Base-by-base conservation (phyloP, 2,329 filamentous ascomycete species). In the Calonectria multiphialidica region DNA sequence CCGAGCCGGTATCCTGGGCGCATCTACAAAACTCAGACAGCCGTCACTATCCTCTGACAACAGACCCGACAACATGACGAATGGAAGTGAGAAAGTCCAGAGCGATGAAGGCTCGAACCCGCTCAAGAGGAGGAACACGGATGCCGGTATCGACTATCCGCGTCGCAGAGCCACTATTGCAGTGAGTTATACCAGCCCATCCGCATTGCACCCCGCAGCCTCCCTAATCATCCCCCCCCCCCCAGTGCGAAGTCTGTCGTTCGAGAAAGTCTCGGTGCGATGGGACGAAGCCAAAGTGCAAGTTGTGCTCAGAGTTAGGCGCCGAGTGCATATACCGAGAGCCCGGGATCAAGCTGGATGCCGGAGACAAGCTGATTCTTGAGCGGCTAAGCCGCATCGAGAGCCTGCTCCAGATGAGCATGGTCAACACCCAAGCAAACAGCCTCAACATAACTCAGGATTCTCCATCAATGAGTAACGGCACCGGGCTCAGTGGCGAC, bases 301-400 rank as follows among this genome's bases (percentile, higher is more conserved):
- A 95, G 82, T 91, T 97, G 42, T 97, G 94, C 84, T 92, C 93
- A 12, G 94, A 96, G 81, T 87, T 96, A 47, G 93, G 94, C 67
- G 94, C 94, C 53, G 93, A 96, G 74, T 97, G 94, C 83, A 89
- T 96, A 75, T 97, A 97, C 82, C 90, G 94, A 74, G 94, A 97
- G 81, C 94, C 94, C 8, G 94, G 94, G 3, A 94, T 96, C 86
- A 97, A 97, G 84, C 90, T 97, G 12, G 94, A 97, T 81, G 94
- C 94, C 42, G 94, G 94, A 75, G 94, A 96, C 86, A 96, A 96
- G 84, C 87, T 97, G 69, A 97, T 97, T 73, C 86, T 97, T 44
- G 94, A 96, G 81, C 92, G 93, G 68, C 87, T 97, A 42, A 91
- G 89, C 77, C 91, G 93, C 66, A 96, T 97, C 78, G 94, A 97